Conservation (phyloP, 345 rosid genomes). For the Excoecaria cochinchinensis region DNA sequence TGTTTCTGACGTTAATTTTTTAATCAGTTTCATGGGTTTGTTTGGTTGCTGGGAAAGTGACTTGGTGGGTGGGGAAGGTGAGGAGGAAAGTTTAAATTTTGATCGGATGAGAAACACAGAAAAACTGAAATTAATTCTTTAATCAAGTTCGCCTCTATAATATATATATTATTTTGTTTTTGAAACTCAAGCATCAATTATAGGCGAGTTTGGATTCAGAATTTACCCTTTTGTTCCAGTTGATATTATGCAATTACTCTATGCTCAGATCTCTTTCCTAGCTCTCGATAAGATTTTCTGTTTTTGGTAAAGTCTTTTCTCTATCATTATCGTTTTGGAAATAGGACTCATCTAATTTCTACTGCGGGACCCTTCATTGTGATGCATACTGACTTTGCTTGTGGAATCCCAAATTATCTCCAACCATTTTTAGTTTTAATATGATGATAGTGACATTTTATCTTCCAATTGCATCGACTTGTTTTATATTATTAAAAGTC, state of each 20-base stretch:
- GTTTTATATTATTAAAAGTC: background rate
- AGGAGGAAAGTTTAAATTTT: background rate
- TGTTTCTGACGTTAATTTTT: background rate
- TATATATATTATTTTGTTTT: background rate
- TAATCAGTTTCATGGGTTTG: background rate
- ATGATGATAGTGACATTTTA: background rate
- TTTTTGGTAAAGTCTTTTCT: background rate
- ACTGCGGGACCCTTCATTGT: background rate
- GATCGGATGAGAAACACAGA: background rate
- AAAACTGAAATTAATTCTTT: background rate
- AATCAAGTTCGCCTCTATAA: background rate
- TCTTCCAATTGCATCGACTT: background rate
- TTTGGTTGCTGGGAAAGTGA: conserved; percentile 16
- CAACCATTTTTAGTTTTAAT: background rate
- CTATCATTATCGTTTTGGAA: background rate
- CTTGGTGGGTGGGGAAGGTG: background rate
- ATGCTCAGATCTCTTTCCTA: background rate
- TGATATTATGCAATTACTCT: background rate
- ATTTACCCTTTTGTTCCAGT: background rate
- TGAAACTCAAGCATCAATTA: background rate
- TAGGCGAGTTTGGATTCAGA: background rate
- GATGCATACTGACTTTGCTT: background rate
- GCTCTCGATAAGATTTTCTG: background rate
- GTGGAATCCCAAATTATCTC: background rate
- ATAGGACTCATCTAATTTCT: background rate